These are phyloP conservation scores for Debaryomyces singareniensis DNA, from an alignment of 1,139 yeast species.

Conservation along the genomic window DNA sequence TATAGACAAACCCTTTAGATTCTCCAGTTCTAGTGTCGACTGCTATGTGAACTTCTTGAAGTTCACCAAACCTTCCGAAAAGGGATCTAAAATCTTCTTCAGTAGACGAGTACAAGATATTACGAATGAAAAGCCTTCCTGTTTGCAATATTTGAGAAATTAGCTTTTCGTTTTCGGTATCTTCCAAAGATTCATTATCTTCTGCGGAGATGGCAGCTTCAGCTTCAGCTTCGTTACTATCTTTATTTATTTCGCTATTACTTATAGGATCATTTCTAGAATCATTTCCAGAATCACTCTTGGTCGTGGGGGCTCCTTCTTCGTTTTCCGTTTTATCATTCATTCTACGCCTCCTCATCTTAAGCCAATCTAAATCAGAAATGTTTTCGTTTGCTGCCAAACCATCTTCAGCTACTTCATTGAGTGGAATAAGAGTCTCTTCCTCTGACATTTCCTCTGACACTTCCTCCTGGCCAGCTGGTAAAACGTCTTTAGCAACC, in stretches of 20 bases:
- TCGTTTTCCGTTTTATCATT: slow-evolving; percentile 37
- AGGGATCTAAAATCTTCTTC: slow-evolving; percentile 70
- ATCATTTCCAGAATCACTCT: slow-evolving; percentile 1
- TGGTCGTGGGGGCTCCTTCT: slow-evolving; percentile 8
- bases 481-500: slow-evolving; percentile 3
- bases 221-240: slow-evolving; percentile 7
- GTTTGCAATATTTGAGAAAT: slow-evolving; percentile 53
- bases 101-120: slow-evolving; percentile 71
- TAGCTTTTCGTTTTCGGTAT: slow-evolving; percentile 31
- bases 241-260: slow-evolving; percentile 6
- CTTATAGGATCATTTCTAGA: not conserved
- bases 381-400: slow-evolving; percentile 48
- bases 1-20: slow-evolving; percentile 90
- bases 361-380: slow-evolving; percentile 87
- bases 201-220: slow-evolving; percentile 10
- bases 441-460: slow-evolving; percentile 10
- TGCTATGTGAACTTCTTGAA: slow-evolving; percentile 85
- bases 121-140: slow-evolving; percentile 84
- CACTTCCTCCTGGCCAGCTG: not conserved
- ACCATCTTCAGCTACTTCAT: slow-evolving; percentile 6
- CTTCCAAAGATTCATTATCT: slow-evolving; percentile 8
- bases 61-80: slow-evolving; percentile 49
- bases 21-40: slow-evolving; percentile 84
- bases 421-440: slow-evolving; percentile 1
- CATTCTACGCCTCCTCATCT: slow-evolving; percentile 69